Evolutionary conservation across 78 protist species (phyloP), one percentile per base, ranked within the genome.

Genomic region (Creolimax fragrantissima): DNA sequence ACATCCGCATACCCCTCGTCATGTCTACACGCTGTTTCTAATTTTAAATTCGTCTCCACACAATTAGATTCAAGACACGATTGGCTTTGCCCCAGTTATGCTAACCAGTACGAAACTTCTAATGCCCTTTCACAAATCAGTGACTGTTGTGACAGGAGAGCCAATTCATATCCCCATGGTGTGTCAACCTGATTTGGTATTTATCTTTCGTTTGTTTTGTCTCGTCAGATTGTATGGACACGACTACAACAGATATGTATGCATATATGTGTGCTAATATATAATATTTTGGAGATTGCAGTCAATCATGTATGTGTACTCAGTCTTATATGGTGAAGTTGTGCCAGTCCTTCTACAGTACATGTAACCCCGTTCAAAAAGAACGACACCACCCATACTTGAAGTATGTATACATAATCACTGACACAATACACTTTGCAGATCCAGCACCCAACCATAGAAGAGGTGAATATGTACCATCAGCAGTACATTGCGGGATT

Each of bases 401-500:
- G n/a, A n/a, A n/a, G n/a, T n/a, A n/a, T n/a, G n/a, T n/a, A n/a
- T n/a, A n/a, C n/a, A n/a, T n/a, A n/a, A n/a, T n/a, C n/a, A n/a
- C 74, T 58, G 24, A 17, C 74, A 32, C 24, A 17, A 24, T 17
- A 24, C 1, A 17, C 24, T 17, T 24, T 58, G 74, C 24, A 45
- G 92, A 0, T 74, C 7, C 45, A 45, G 35, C 4, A 74, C 66
- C 92, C 92, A 41, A 74, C 92, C 11, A 6, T 4, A 4, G 92
- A 44, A 43, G 42, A 74, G 7, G 4, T 90, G 44, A 35, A 44
- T 5, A 11, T 58, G 41, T 45, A 45, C 83, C 92, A 90, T 45
- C 58, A 58, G n/a, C 3, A 6, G 84, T 90, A 90, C 89, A 45
- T 90, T 6, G 86, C 47, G 32, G 92, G 83, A 5, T 47, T 90